A percentile compares a stretch with the other conserved stretches of the same genome.
These are phyloP conservation scores for Fremontodendron californicum DNA, from an alignment of 345 rosid species.

Conservation along the genomic window DNA sequence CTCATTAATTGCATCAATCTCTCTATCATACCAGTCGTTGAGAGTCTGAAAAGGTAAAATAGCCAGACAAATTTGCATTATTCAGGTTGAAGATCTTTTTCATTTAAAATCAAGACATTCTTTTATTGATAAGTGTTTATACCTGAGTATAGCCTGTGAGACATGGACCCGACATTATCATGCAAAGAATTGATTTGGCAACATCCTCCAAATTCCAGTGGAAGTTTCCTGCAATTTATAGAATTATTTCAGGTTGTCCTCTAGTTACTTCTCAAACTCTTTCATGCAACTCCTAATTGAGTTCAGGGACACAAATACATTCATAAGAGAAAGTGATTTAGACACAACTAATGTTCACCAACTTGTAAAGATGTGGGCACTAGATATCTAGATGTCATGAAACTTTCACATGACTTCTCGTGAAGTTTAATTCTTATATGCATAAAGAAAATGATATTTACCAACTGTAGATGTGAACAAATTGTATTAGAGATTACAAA, in stretches of 20 bases:
- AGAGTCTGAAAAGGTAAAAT: slow-evolving; percentile 52
- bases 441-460: not conserved
- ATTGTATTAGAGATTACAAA: not conserved
- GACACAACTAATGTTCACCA: not conserved
- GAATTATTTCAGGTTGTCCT: not conserved
- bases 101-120: slow-evolving; percentile 7
- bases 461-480: not conserved
- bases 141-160: slow-evolving; percentile 99
- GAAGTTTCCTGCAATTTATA: slow-evolving; percentile 67
- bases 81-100: slow-evolving; percentile 14
- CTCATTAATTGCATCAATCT: slow-evolving; percentile 94
- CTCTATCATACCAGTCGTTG: slow-evolving; percentile 96
- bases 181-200: slow-evolving; percentile 86
- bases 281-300: not conserved
- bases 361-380: not conserved
- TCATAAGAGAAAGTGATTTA: not conserved
- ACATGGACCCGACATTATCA: slow-evolving; percentile 95
- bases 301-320: not conserved
- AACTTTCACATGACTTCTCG: not conserved
- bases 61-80: slow-evolving; percentile 14
- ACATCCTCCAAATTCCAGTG: slow-evolving; percentile 92
- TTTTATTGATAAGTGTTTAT: slow-evolving; percentile 4
- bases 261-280: not conserved
- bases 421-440: not conserved
- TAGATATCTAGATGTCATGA: not conserved